Evolutionary conservation across 306 rosid genomes (phyloP).

Genomic region (Medicago arabica): DNA sequence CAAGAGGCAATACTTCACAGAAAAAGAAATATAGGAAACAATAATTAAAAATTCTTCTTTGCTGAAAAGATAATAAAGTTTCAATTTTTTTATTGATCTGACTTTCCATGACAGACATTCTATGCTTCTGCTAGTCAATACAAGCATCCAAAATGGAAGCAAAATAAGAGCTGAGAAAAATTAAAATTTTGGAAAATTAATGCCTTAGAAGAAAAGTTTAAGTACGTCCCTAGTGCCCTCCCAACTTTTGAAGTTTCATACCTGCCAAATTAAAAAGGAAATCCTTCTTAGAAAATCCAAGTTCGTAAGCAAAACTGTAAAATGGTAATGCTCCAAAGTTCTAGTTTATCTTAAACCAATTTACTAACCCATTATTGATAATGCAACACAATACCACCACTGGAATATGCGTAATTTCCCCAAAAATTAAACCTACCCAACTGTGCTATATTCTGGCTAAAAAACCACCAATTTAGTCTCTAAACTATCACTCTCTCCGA

Average conservation of each 20-base stretch:
- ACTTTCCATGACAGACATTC: conserved; percentile 29
- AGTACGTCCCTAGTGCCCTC: conserved; percentile 36
- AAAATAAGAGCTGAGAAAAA: conserved; percentile 15
- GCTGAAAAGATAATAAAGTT: conserved; percentile 5
- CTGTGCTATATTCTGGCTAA: too few species aligned
- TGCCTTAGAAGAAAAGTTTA: conserved; percentile 14
- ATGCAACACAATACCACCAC: neutral
- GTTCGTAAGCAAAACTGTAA: neutral
- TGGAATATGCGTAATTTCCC: neutral
- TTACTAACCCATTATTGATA: conserved; percentile 2
- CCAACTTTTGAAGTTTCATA: conserved; percentile 38
- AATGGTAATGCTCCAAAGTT: conserved; percentile 4
- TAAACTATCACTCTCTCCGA: too few species aligned
- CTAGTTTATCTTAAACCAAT: conserved; percentile 5
- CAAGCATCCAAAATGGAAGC: conserved; percentile 25
- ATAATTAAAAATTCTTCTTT: conserved; percentile 15
- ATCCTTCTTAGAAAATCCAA: conserved; percentile 28
- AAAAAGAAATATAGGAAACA: neutral
- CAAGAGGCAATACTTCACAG: neutral
- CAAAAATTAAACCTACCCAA: conserved; percentile 12
- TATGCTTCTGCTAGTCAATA: conserved; percentile 2
- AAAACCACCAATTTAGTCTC: too few species aligned
- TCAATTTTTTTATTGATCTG: conserved; percentile 13
- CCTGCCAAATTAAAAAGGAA: conserved; percentile 37
- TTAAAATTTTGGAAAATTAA: conserved; percentile 15